Evolutionary conservation across 1,139 yeast species (phyloP).

Genomic region (Sugiyamaella xylanicola): DNA sequence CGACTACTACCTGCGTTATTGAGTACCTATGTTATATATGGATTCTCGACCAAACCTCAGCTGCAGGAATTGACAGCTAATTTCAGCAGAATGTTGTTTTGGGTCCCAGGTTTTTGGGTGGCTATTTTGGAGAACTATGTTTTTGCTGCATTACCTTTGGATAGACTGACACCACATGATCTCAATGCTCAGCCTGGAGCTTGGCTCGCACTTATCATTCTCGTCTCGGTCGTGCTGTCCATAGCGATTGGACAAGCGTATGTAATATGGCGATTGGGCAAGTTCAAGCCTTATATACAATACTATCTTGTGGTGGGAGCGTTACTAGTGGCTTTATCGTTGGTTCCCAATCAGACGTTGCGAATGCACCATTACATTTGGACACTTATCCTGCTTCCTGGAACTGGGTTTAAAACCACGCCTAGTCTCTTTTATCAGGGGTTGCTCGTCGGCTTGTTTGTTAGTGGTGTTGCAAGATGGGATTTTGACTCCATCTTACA

Average conservation of each 20-base stretch:
- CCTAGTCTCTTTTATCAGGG: conserved; percentile 81
- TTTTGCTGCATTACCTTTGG: conserved; percentile 85
- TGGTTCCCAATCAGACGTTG: conserved; percentile 69
- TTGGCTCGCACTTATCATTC: conserved; percentile 58
- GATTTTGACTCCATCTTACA: conserved; percentile 89
- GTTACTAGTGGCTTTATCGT: conserved; percentile 51
- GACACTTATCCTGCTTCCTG: conserved; percentile 78
- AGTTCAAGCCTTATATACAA: conserved; percentile 57
- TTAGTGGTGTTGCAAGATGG: conserved; percentile 91
- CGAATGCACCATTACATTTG: conserved; percentile 88
- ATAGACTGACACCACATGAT: conserved; percentile 72
- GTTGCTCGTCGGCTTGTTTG: conserved; percentile 71
- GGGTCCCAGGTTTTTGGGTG: conserved; percentile 84
- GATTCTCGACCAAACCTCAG: conserved; percentile 48
- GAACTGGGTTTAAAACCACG: conserved; percentile 65
- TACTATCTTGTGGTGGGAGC: conserved; percentile 55
- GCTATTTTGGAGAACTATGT: conserved; percentile 86
- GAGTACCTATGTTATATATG: conserved; percentile 74
- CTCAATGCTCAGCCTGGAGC: conserved; percentile 78
- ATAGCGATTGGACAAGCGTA: conserved; percentile 75
- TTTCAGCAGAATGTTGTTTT: conserved; percentile 58
- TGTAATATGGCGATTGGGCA: conserved; percentile 78
- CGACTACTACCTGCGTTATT: conserved; percentile 76
- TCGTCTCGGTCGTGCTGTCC: conserved; percentile 49
- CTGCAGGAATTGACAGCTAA: conserved; percentile 38